Percentiles rank a stretch among this genome's conserved stretches.
Conservation (phyloP, 1,284 basidiomycete species). For the Heliocybe sulcata region DNA sequence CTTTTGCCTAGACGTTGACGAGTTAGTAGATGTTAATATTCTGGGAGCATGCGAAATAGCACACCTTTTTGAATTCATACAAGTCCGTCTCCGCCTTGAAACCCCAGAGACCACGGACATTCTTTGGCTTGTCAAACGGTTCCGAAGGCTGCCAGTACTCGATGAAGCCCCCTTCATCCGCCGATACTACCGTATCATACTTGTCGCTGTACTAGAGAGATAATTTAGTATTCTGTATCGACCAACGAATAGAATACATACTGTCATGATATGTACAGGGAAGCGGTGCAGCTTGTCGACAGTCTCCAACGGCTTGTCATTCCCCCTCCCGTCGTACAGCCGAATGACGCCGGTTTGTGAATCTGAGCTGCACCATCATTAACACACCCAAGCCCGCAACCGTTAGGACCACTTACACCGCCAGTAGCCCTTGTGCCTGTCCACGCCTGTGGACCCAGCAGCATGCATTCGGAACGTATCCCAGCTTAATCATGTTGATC, state of each 20-base stretch:
- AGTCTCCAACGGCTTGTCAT: slow-evolving; percentile 68
- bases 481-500: slow-evolving; percentile 96
- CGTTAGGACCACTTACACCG: slow-evolving; percentile 52
- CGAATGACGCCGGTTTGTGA: slow-evolving; percentile 68
- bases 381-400: slow-evolving; percentile 9
- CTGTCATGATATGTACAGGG: slow-evolving; percentile 88
- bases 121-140: slow-evolving; percentile 79
- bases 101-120: slow-evolving; percentile 78
- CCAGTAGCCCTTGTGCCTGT: slow-evolving; percentile 83
- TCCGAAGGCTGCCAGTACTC: slow-evolving; percentile 95
- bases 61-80: slow-evolving; percentile 97
- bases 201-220: slow-evolving; percentile 76
- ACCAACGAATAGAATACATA: slow-evolving; percentile 34
- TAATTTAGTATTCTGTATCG: slow-evolving; percentile 6
- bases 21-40: neutral
- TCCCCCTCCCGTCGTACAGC: slow-evolving; percentile 90
- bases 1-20: slow-evolving; percentile 61
- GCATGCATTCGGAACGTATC: slow-evolving; percentile 77
- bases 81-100: slow-evolving; percentile 91
- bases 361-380: slow-evolving; percentile 61
- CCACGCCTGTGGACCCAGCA: slow-evolving; percentile 93
- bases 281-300: slow-evolving; percentile 77
- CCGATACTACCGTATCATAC: slow-evolving; percentile 90
- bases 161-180: slow-evolving; percentile 91
- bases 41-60: neutral